Evolutionary conservation across 1,284 basidiomycete genomes (phyloP).

Genomic region (Amylostereum areolatum): DNA sequence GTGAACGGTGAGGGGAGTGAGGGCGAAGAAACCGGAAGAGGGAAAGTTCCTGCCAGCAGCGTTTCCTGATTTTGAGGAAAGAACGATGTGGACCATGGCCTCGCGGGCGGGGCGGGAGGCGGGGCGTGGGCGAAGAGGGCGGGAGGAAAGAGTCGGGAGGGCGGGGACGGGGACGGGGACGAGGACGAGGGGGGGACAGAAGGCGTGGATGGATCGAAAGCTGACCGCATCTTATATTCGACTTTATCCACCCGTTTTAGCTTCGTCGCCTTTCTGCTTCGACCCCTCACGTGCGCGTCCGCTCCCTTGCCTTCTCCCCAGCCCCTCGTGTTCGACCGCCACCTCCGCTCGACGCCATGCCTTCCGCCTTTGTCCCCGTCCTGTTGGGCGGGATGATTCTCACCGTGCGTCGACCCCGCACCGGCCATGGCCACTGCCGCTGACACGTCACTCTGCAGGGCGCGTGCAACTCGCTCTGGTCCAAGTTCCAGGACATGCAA

Average conservation of each 20-base stretch:
- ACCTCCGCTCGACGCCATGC: conserved; percentile 20
- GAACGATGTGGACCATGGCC: conserved; percentile 58
- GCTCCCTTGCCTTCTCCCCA: too few relatives aligned
- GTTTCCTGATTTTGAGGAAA: conserved; percentile 58
- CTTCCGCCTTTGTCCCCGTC: conserved; percentile 34
- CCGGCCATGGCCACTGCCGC: background rate
- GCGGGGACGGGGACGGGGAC: background rate
- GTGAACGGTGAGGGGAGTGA: conserved; percentile 72
- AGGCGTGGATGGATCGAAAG: too few relatives aligned
- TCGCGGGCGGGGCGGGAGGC: conserved; percentile 9
- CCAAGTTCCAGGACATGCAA: conserved; percentile 91
- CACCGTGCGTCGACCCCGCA: conserved; percentile 41
- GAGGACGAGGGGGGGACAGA: background rate
- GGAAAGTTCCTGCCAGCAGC: conserved; percentile 72
- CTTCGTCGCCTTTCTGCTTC: too few relatives aligned
- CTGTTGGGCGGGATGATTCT: conserved; percentile 76
- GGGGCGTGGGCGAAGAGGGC: conserved; percentile 14
- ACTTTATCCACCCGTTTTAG: too few relatives aligned
- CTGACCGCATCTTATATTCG: too few relatives aligned
- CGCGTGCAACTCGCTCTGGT: conserved; percentile 75
- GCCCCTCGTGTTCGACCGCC: too few relatives aligned
- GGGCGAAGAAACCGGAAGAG: conserved; percentile 68
- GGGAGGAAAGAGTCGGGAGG: background rate
- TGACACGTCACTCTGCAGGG: conserved; percentile 38
- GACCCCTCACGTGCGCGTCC: too few relatives aligned